Base-by-base conservation (phyloP, 805 yeast genomes). In the Barnettozyma pratensis region DNA sequence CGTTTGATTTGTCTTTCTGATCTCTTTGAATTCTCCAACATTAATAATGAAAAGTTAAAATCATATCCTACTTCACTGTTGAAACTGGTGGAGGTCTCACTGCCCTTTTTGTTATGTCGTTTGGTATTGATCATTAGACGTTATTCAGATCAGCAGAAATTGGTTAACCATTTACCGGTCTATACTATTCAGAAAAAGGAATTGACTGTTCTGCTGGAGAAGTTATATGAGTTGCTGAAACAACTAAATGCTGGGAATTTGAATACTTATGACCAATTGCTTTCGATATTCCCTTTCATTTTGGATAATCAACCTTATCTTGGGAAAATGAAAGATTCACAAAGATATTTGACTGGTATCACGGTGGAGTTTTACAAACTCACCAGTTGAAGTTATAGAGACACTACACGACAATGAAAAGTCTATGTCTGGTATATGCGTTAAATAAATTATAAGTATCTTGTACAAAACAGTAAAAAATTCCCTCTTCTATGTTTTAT, bases 121-220 rank as follows among this genome's bases (percentile, higher is more conserved):
- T 67, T 77, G 28, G 79, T 85, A 0, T 73, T 86, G 51, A 74
- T 80, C 0, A 65, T 91, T 40, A 72, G 85, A 47, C 77, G 85
- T 50, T 82, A 79, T 52, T 68, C 86, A 6, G 79, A 84, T 12
- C 90, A 86, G 54, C 77, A 74, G 44, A 76, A 73, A 32, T 65
- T 90, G 10, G 60, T 83, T 6, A 78, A 81, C 35, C 69, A 64
- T 31, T 76, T 76, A 45, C 97, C 97, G 1, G 68, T 86, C 12
- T 78, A 92, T 0, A 72, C 75, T 37, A 63, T 86, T 7, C 88
- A 87, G 54, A 77, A 77, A 46, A 64, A 68, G 6, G 98, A 91
- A 61, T 58, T 90, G n/a, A 52, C 54, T 10, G 56, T 69, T 0
- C 57, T 81, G 6, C 55, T 83, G 27, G 50, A 62, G 4, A 85